Conservation (phyloP, 306 rosid genomes). For the Biancaea sappan region DNA sequence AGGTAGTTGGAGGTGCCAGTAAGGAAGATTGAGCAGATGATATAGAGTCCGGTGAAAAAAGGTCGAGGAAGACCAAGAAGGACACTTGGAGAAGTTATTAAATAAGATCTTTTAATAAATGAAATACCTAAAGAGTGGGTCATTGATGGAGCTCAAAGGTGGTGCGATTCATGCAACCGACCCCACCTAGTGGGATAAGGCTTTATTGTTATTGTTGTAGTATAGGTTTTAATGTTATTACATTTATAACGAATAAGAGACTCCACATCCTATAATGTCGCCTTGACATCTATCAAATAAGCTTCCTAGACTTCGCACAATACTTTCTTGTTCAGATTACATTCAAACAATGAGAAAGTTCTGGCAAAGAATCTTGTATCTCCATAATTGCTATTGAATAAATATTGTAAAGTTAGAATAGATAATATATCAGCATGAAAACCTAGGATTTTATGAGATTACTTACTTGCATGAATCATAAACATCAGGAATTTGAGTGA, state of each 20-base stretch:
- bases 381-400: background rate
- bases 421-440: constrained; percentile 28
- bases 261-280: background rate
- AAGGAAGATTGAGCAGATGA: no score
- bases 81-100: no score
- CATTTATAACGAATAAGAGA: constrained; percentile 8
- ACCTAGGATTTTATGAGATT: background rate
- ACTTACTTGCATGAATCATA: constrained; percentile 99
- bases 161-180: no score
- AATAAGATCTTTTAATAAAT: no score
- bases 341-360: background rate
- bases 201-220: no score
- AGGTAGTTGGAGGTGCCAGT: no score
- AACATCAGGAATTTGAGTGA: constrained; percentile 96
- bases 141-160: no score
- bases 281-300: background rate
- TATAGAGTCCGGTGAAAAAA: no score
- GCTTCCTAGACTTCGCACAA: background rate
- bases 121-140: no score
- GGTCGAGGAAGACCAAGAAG: no score
- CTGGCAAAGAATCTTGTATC: background rate
- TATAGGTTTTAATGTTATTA: background rate
- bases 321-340: constrained; percentile 2
- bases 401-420: background rate
- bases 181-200: no score